Conservation (phyloP, 768 basidiomycete genomes). For the Lactarius evosmus region DNA sequence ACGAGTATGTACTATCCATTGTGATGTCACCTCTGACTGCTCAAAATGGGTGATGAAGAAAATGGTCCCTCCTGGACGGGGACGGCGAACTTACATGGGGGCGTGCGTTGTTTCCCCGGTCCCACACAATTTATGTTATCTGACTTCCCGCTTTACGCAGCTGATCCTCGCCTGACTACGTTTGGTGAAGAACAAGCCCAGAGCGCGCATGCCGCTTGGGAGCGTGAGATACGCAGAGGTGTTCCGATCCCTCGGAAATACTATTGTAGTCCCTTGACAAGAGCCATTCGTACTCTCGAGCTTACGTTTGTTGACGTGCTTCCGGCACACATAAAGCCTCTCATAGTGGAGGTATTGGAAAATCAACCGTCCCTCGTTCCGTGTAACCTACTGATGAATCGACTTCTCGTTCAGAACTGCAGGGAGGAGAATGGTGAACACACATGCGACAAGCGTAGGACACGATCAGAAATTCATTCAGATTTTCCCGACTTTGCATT, state of each 20-base stretch:
- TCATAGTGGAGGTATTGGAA: conserved; percentile 25
- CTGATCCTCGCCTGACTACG: conserved; percentile 26
- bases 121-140: not conserved
- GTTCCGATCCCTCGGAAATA: conserved; percentile 21
- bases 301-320: conserved; percentile 24
- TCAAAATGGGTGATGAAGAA: conserved; percentile 10
- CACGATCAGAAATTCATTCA: conserved; percentile 16
- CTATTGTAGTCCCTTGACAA: conserved; percentile 24
- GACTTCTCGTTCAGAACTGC: conserved; percentile 13
- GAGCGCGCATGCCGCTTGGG: conserved; percentile 24
- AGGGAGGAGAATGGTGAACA: conserved; percentile 25
- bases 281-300: conserved; percentile 25
- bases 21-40: not conserved
- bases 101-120: conserved; percentile 17
- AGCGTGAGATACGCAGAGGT: conserved; percentile 16
- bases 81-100: conserved; percentile 26
- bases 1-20: conserved; percentile 13
- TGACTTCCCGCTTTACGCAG: conserved; percentile 4
- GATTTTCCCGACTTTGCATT: conserved; percentile 25
- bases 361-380: not conserved
- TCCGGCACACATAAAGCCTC: conserved; percentile 11
- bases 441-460: conserved; percentile 25
- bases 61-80: conserved; percentile 24
- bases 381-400: not conserved
- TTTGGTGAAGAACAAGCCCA: conserved; percentile 27